phyloP scores from a whole-genome alignment of 352 stramenopile species.

The Phytophthora gonapodyides region DNA sequence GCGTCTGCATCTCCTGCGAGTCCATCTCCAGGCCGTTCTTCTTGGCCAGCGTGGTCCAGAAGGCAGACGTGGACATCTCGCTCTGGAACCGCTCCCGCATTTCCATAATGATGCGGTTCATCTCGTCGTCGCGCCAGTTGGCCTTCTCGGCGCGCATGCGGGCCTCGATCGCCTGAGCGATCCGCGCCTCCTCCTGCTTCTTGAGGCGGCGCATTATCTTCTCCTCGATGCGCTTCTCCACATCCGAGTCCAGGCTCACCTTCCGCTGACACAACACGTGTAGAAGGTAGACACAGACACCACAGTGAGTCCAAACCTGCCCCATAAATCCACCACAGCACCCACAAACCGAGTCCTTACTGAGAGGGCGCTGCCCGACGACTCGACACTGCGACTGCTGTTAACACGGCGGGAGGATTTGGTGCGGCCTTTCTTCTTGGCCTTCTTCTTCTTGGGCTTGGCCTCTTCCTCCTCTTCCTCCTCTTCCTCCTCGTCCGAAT shows the following conservation, averaged over 20 bases:
- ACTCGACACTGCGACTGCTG: slow-evolving; percentile 50
- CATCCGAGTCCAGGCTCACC: slow-evolving; percentile 73
- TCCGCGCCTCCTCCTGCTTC: slow-evolving; percentile 88
- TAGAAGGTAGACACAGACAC: slow-evolving; percentile 1
- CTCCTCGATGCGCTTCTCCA: slow-evolving; percentile 86
- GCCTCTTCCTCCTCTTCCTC: slow-evolving; percentile 71
- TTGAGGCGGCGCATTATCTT: slow-evolving; percentile 88
- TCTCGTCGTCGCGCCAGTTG: slow-evolving; percentile 88
- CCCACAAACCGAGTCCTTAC: slow-evolving; percentile 21
- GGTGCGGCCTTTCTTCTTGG: slow-evolving; percentile 47
- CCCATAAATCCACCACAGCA: not conserved
- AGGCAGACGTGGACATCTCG: slow-evolving; percentile 71
- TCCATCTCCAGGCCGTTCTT: slow-evolving; percentile 58
- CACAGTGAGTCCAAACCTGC: slow-evolving; percentile 19
- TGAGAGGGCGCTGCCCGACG: slow-evolving; percentile 34
- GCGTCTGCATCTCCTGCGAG: slow-evolving; percentile 47
- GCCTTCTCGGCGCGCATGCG: slow-evolving; percentile 85
- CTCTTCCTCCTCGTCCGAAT: slow-evolving; percentile 56
- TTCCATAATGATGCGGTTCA: slow-evolving; percentile 91
- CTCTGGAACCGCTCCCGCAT: slow-evolving; percentile 86
- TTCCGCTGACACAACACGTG: slow-evolving; percentile 33
- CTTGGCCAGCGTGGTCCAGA: slow-evolving; percentile 68
- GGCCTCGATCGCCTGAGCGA: slow-evolving; percentile 80
- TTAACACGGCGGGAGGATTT: slow-evolving; percentile 50
- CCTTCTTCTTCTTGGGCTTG: slow-evolving; percentile 73